phyloP scores from a whole-genome alignment of 2,329 filamentous ascomycete genomes.

The Fusarium tanahbumbuense region DNA sequence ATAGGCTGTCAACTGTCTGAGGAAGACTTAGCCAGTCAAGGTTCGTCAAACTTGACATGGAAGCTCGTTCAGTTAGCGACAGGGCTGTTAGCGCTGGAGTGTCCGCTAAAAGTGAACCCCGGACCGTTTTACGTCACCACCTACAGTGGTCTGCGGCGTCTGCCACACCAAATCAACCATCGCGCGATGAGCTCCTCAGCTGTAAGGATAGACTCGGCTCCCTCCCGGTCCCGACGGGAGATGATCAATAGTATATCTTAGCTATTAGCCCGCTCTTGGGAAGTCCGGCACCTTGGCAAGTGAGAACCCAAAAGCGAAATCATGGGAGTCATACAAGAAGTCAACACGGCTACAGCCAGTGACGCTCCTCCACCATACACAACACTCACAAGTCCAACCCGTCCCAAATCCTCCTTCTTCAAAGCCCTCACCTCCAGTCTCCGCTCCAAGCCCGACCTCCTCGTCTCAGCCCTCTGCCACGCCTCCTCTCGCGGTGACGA shows the following conservation, averaged over 20 bases:
- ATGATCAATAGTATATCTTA: too few species aligned
- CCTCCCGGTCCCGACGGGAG: neutral
- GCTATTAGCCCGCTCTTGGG: rapidly evolving
- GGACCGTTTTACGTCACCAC: neutral
- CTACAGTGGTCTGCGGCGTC: neutral
- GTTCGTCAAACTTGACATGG: too few species aligned
- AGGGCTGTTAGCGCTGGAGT: neutral
- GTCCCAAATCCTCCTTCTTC: neutral
- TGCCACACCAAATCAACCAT: neutral
- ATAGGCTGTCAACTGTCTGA: too few species aligned
- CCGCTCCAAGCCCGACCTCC: constrained; percentile 4
- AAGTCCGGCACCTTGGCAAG: rapidly evolving
- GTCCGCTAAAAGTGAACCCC: neutral
- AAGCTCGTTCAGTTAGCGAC: too few species aligned
- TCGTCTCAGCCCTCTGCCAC: constrained; percentile 6
- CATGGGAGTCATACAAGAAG: neutral
- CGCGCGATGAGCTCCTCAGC: neutral
- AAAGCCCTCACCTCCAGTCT: neutral
- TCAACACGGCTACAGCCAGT: neutral
- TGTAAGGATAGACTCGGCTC: neutral
- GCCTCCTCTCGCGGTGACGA: constrained; percentile 1
- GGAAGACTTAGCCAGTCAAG: too few species aligned
- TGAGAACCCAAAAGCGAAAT: rapidly evolving
- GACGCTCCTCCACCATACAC: neutral
- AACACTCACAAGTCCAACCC: rapidly evolving